Percentiles rank a stretch among this genome's conserved stretches.
These are phyloP conservation scores for Cutaneotrichosporon dermatis DNA, from an alignment of 1,284 basidiomycete genomes.

Conservation along the genomic window DNA sequence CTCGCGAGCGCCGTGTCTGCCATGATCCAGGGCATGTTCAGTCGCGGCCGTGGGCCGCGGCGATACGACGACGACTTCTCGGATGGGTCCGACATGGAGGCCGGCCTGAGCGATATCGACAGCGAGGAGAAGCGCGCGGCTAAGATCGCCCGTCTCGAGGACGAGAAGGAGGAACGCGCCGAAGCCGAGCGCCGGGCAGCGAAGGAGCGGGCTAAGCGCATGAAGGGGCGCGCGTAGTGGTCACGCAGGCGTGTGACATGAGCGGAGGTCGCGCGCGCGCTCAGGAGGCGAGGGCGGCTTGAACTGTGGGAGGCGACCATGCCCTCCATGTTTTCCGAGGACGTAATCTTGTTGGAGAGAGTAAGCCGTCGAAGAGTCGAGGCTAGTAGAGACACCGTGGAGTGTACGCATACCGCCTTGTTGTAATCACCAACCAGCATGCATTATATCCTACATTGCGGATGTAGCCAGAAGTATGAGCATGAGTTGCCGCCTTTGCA, in stretches of 20 bases:
- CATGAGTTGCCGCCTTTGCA: too few relatives aligned
- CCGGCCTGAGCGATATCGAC: constrained; percentile 41
- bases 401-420: neutral
- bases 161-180: constrained; percentile 37
- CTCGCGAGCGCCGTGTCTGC: constrained; percentile 12
- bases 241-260: too few relatives aligned
- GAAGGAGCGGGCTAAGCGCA: constrained; percentile 19
- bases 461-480: too few relatives aligned
- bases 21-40: constrained; percentile 22
- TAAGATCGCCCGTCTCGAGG: constrained; percentile 38
- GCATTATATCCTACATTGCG: constrained; percentile 1
- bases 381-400: neutral
- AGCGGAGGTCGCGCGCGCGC: too few relatives aligned
- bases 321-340: too few relatives aligned
- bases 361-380: neutral
- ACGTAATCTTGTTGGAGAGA: neutral
- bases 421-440: constrained; percentile 3
- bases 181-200: constrained; percentile 32
- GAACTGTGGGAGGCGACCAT: too few relatives aligned
- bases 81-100: constrained; percentile 43
- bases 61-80: constrained; percentile 20
- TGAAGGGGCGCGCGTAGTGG: too few relatives aligned
- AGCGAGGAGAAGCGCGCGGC: constrained; percentile 36
- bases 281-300: too few relatives aligned
- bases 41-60: constrained; percentile 13